Evolutionary conservation across 106 monocot species (phyloP).

Genomic region (Apostasia shenzhenica): DNA sequence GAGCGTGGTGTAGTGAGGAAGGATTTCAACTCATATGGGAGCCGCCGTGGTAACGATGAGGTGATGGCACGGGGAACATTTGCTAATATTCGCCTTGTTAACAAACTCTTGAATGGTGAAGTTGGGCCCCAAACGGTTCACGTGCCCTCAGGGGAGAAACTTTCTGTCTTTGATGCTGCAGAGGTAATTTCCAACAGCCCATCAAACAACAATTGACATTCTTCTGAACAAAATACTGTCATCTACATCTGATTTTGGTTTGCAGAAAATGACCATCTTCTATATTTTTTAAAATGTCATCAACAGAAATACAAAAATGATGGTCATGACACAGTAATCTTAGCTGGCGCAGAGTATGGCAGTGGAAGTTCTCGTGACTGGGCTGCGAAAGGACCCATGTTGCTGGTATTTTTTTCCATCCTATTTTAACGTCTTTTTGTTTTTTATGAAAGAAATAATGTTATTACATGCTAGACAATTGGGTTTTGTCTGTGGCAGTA

Average conservation of each 20-base stretch:
- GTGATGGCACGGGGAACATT: slow-evolving; percentile 70
- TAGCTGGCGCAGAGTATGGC: slow-evolving; percentile 88
- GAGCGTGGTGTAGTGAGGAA: slow-evolving; percentile 55
- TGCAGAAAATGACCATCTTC: too few relatives aligned
- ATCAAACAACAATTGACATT: not conserved
- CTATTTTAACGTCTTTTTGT: not conserved
- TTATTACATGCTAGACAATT: too few relatives aligned
- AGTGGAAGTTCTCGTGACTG: slow-evolving; percentile 93
- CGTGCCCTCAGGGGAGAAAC: slow-evolving; percentile 54
- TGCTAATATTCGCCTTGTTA: slow-evolving; percentile 64
- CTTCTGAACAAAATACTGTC: too few relatives aligned
- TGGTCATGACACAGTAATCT: slow-evolving; percentile 68
- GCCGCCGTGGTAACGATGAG: too few relatives aligned
- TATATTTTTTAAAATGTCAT: not conserved
- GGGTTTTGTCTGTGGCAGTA: too few relatives aligned
- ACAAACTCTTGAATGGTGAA: slow-evolving; percentile 60
- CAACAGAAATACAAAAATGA: slow-evolving; percentile 62
- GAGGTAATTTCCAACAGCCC: slow-evolving; percentile 20
- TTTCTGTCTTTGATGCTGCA: slow-evolving; percentile 74
- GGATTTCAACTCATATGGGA: slow-evolving; percentile 67
- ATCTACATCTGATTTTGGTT: too few relatives aligned
- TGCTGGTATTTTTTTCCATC: slow-evolving; percentile 33
- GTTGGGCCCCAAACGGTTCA: slow-evolving; percentile 62
- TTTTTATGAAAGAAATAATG: too few relatives aligned
- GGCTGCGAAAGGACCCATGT: slow-evolving; percentile 90